Conservation (phyloP, 306 rosid genomes). For the Dryas alaskensis region DNA sequence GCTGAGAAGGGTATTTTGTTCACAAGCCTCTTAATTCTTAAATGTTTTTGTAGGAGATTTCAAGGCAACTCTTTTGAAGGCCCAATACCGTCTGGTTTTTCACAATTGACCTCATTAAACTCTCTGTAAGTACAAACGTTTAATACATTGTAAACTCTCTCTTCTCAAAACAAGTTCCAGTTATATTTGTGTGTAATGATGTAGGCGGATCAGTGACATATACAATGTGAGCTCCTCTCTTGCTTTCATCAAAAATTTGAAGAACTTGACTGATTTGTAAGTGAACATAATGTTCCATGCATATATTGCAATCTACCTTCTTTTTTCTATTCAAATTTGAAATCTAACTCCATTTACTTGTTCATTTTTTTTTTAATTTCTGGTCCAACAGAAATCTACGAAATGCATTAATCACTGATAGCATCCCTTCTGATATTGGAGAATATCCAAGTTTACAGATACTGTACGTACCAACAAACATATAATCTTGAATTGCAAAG, state of each 20-base stretch:
- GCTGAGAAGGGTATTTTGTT: background rate
- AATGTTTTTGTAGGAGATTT: slow-evolving; percentile 21
- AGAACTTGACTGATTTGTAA: slow-evolving; percentile 25
- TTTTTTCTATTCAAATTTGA: background rate
- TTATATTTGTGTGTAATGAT: slow-evolving; percentile 8
- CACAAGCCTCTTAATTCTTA: background rate
- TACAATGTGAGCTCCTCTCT: slow-evolving; percentile 33
- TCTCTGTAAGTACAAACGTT: slow-evolving; percentile 21
- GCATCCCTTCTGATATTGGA: slow-evolving; percentile 28
- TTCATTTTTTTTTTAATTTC: background rate
- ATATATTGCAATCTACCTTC: background rate
- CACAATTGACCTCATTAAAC: slow-evolving; percentile 15
- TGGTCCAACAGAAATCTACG: slow-evolving; percentile 20
- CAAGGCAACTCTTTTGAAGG: slow-evolving; percentile 36
- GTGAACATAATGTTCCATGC: background rate
- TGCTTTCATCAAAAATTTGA: slow-evolving; percentile 20
- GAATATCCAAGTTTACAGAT: slow-evolving; percentile 3
- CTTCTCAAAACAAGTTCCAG: background rate
- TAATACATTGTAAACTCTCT: background rate
- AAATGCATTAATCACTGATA: slow-evolving; percentile 28
- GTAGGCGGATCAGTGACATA: slow-evolving; percentile 34
- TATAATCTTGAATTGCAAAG: background rate
- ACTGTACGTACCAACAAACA: slow-evolving; percentile 13
- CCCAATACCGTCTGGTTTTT: slow-evolving; percentile 34
- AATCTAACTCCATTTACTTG: background rate